Base-by-base conservation (phyloP, 805 yeast species). In the Kregervanrija delftensis region DNA sequence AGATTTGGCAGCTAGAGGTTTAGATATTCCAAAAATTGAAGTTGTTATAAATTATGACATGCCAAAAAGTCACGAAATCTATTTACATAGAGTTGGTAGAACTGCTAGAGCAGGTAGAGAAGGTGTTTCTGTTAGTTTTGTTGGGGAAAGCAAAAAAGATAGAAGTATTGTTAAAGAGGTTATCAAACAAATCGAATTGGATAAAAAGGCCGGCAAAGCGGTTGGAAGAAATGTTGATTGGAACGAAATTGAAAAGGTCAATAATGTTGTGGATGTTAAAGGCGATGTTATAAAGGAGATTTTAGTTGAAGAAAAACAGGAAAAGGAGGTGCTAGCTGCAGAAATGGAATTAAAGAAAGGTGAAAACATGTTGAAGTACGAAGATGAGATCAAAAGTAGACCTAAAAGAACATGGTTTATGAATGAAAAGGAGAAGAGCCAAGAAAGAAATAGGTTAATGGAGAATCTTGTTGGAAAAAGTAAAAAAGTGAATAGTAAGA, bases 101-200 rank as follows among this genome's bases (percentile, higher is more conserved):
- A 93, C 98, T 44, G 99, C 99, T 9, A 87, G 99, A 78, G 99
- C 97, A 42, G 98, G 98, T 15, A 79, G 98, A 67, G 87, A 86
- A 43, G 99, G 99, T 75, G 77, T 77, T 45, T 86, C 97, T 38
- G 83, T 93, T 35, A 83, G 97, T 2, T 81, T 93, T 65, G 99
- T 93, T 11, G 97, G 98, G 13, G 99, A 93, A 61, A 71, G 86
- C 0, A 71, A 87, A n/a, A 77, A 74, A 47, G 99, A 93, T 51
- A 80, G 99, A 66, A 69, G 74, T 40, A 87, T 93, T 54, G 98
- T 93, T n/a, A 89, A 86, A 61, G 87, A 81, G 13, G 95, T 96
- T 3, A 80, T 93, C 54, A 85, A 81, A 57, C 76, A 85, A 45
- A 78, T 81, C 11, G 78, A 74, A 51, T 62, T 67, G 17, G 66